Evolutionary conservation across 2,329 filamentous ascomycete species (phyloP), one percentile per base, ranked within the genome.

Genomic region (Nemania abortiva): DNA sequence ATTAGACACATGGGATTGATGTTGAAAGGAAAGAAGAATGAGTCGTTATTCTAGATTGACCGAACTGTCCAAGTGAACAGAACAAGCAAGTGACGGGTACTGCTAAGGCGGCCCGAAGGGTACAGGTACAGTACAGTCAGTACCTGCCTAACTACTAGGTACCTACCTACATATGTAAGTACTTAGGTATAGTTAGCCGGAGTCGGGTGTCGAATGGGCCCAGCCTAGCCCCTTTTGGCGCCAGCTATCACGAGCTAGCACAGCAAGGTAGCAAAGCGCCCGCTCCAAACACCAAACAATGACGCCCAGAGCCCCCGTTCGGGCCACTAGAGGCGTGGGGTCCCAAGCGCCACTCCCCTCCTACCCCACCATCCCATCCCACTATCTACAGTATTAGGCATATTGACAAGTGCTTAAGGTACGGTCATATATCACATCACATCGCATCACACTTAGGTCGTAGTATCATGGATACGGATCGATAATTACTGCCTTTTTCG

Each of bases 271-370:
- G 22, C 39, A n/a, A 34, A 52, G 53, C 45, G 45, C 54, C 27
- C n/a, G n/a, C 29, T 20, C 13, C 27, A 31, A 56, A 63, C 54
- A 55, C 47, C 55, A 18, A 29, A 27, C 55, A n/a, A 62, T 55
- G 31, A 55, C 49, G 54, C 53, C 60, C 60, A 18, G 6, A 58
- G 34, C 31, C 31, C 39, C 42, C 37, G 27, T 37, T 27, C 2
- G 15, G 13, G 39, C 27, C 24, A 34, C 50, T 55, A 5, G 22
- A 22, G 34, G 5, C n/a, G 13, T 27, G 54, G 54, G 54, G 34
- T 57, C 37, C 54, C 34, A n/a, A 22, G 37, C 22, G 37, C 37
- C 54, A 57, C 54, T n/a, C 37, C 29, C 22, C 13, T 29, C 37
- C 10, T 18, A 27, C 37, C 37, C 49, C 27, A 11, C 24, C 29